Evolutionary conservation across 148 eudicot species (phyloP), one percentile per base, ranked within the genome.

Genomic region (Camellia sinensis): DNA sequence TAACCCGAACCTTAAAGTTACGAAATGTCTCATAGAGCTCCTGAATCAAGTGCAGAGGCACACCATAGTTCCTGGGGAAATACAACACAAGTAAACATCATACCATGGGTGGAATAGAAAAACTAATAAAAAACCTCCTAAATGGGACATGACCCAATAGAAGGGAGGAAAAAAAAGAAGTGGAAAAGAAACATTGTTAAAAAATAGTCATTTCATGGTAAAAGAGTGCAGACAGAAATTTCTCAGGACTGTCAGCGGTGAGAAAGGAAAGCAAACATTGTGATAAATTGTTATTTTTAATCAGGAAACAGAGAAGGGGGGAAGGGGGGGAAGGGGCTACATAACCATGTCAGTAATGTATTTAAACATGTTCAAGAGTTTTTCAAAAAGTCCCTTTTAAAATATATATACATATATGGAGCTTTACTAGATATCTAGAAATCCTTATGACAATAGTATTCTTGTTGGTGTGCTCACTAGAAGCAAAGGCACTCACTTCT

Each of bases 1-100:
- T 95, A 83, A 96, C 87, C 73, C 99, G 99, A 74, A 90, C 85
- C 88, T 90, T 96, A 82, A 96, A 96, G 90, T 94, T 96, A 71
- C 98, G 94, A 84, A 96, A 94, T 63, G 99, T 96, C 84, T 96
- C 99, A 76, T 96, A 96, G 72, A 96, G 95, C 91, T 96, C 99
- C 84, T 98, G 89, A 61, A 96, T 96, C 88, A 96, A 84, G 85
- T 96, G 99, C 79, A 96, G 80, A 45, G 99, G 99, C 84, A 96
- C 97, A 54, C 99, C 99, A 77, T 94, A 96, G 87, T 92, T 94
- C 88, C 99, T 96, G 78, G 22, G 37, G 67, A 6, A 44, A 63
- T 19, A 76, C 0, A 19, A 12, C 19, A 63, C 29, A 63, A 48
- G 12, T 22, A 6, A 45, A 46, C 63, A 63, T 22, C 6, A 76